These are phyloP conservation scores for Pseudogymnoascus sp. DNA, from an alignment of 2,329 filamentous ascomycete species.

Conservation along the genomic window DNA sequence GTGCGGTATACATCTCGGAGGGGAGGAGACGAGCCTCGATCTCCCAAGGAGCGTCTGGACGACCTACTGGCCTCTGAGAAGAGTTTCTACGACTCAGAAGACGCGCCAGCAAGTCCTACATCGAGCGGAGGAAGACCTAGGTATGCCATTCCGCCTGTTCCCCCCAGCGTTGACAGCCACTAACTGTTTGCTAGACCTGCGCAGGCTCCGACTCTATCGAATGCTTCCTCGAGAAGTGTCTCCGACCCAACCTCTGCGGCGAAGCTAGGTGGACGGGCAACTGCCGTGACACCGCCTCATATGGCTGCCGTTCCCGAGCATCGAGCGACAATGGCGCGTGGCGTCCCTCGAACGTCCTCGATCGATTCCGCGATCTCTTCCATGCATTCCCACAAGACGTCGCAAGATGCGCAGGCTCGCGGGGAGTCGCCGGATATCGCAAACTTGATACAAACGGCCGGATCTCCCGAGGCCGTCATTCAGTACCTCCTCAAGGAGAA, in stretches of 20 bases:
- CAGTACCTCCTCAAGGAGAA: constrained; percentile 87
- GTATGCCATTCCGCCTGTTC: neutral
- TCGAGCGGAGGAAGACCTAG: neutral
- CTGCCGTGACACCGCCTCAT: constrained; percentile 16
- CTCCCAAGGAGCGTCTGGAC: constrained; percentile 28
- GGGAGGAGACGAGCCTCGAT: constrained; percentile 20
- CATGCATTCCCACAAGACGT: constrained; percentile 50
- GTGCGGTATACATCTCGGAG: constrained; percentile 13
- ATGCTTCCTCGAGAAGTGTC: constrained; percentile 26
- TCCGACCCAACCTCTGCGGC: constrained; percentile 25
- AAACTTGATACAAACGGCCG: constrained; percentile 71
- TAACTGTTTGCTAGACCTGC: neutral
- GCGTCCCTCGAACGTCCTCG: constrained; percentile 65
- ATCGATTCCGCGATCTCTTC: constrained; percentile 90
- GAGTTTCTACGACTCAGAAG: constrained; percentile 24
- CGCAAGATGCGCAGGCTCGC: constrained; percentile 41
- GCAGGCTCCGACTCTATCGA: constrained; percentile 13
- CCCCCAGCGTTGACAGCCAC: neutral
- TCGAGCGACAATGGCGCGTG: constrained; percentile 23
- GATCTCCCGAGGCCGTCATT: constrained; percentile 82
- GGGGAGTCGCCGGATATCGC: constrained; percentile 66
- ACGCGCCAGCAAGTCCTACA: constrained; percentile 11
- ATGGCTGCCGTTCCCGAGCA: constrained; percentile 24
- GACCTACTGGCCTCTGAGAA: constrained; percentile 28
- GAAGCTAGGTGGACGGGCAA: constrained; percentile 18